phyloP scores from a whole-genome alignment of 441 rosid species.

The Geranium incanum region DNA sequence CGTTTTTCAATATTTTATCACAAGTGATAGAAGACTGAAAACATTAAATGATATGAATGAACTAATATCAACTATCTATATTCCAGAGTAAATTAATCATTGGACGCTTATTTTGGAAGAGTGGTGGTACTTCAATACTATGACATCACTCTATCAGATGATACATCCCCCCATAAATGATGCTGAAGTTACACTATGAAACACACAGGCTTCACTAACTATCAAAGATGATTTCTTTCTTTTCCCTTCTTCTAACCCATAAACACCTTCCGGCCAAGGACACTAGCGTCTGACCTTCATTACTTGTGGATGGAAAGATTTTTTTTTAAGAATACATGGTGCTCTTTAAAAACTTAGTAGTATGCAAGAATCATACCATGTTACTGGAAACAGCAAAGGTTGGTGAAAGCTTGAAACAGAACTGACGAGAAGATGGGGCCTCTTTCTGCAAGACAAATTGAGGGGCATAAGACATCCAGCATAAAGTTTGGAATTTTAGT shows the following conservation, averaged over 20 bases:
- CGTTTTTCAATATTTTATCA: not conserved
- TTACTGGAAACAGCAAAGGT: constrained; percentile 48
- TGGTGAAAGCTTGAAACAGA: constrained; percentile 64
- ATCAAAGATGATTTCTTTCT: not conserved
- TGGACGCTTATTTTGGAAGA: no score
- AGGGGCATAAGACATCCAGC: constrained; percentile 2
- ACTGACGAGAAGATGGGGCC: constrained; percentile 49
- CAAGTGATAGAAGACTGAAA: not conserved
- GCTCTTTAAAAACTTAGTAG: constrained; percentile 3
- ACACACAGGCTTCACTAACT: not conserved
- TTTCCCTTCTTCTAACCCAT: constrained; percentile 18
- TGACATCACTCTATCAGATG: not conserved
- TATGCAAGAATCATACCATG: constrained; percentile 45
- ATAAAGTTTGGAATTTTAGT: not conserved
- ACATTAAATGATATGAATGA: not conserved
- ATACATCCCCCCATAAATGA: not conserved
- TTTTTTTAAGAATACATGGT: not conserved
- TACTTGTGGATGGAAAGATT: constrained; percentile 8
- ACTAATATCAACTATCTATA: not conserved
- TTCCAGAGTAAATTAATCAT: not conserved
- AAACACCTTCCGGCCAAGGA: not conserved
- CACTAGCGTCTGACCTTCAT: no score
- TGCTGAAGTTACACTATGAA: not conserved
- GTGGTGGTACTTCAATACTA: not conserved
- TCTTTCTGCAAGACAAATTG: constrained; percentile 49